These are phyloP conservation scores for Lodderomyces metapsilosis DNA, from an alignment of 1,139 yeast genomes.

Conservation along the genomic window DNA sequence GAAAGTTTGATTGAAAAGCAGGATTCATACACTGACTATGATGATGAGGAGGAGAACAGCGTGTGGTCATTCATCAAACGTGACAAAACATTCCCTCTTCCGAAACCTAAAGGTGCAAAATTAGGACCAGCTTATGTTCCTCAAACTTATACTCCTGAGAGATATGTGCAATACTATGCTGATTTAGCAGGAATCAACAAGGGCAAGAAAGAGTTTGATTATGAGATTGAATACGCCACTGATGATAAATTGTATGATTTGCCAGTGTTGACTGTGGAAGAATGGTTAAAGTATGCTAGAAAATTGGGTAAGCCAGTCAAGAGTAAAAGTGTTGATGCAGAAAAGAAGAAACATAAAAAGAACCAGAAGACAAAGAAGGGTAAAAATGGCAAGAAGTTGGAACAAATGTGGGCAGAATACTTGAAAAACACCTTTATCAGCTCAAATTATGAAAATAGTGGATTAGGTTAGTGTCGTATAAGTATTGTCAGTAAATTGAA, in stretches of 20 bases:
- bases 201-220: slow-evolving; percentile 50
- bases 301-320: slow-evolving; percentile 45
- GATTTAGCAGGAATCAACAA: slow-evolving; percentile 55
- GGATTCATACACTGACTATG: slow-evolving; percentile 20
- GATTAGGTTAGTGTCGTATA: slow-evolving; percentile 22
- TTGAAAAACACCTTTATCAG: slow-evolving; percentile 58
- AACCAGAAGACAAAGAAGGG: slow-evolving; percentile 14
- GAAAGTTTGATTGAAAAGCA: slow-evolving; percentile 29
- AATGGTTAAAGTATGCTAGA: slow-evolving; percentile 60
- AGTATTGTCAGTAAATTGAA: neutral
- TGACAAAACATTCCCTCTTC: slow-evolving; percentile 68
- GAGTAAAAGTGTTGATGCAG: slow-evolving; percentile 3
- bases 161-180: slow-evolving; percentile 70
- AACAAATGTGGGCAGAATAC: slow-evolving; percentile 42
- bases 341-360: slow-evolving; percentile 11
- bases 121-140: slow-evolving; percentile 76
- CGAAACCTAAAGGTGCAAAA: slow-evolving; percentile 51
- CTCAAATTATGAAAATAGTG: slow-evolving; percentile 59
- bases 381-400: slow-evolving; percentile 18
- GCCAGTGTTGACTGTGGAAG: slow-evolving; percentile 55
- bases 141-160: slow-evolving; percentile 69
- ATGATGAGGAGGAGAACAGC: slow-evolving; percentile 13
- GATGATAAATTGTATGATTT: slow-evolving; percentile 56
- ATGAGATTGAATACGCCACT: slow-evolving; percentile 68
- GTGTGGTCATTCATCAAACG: slow-evolving; percentile 19